phyloP scores from a whole-genome alignment of 106 monocot genomes.

The Dioscorea zingiberensis region DNA sequence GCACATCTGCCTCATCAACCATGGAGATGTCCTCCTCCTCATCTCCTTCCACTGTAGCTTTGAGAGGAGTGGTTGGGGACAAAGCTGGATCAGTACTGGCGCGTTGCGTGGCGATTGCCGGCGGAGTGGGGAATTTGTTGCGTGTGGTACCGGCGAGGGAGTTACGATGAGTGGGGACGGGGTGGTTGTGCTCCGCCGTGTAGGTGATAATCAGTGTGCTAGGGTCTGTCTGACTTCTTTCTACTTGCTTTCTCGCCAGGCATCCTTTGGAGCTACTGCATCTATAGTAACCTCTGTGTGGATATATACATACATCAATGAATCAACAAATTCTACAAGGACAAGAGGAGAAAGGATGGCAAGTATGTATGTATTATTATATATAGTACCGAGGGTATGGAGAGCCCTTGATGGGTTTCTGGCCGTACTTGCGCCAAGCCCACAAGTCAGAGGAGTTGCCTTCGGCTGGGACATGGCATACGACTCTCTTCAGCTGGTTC shows the following conservation, averaged over 20 bases:
- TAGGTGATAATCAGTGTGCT: slow-evolving; percentile 36
- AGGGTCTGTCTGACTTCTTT: slow-evolving; percentile 41
- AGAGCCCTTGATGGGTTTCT: slow-evolving; percentile 13
- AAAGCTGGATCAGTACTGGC: neutral
- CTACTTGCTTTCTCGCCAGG: slow-evolving; percentile 30
- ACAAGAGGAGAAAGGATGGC: neutral
- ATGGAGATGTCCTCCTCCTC: slow-evolving; percentile 10
- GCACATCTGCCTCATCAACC: slow-evolving; percentile 4
- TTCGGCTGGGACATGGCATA: slow-evolving; percentile 1
- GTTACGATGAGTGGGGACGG: slow-evolving; percentile 57
- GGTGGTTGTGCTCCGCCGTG: slow-evolving; percentile 63
- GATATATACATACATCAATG: too few species aligned
- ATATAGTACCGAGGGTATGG: slow-evolving; percentile 3
- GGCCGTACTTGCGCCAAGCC: slow-evolving; percentile 15
- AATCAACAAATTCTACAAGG: too few species aligned
- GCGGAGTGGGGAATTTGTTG: slow-evolving; percentile 9
- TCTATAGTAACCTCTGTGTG: slow-evolving; percentile 10
- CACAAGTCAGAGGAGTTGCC: slow-evolving; percentile 7
- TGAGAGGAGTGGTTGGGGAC: slow-evolving; percentile 20
- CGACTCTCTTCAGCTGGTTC: slow-evolving; percentile 6
- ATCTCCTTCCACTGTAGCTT: slow-evolving; percentile 1
- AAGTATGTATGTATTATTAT: neutral
- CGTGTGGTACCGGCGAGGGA: slow-evolving; percentile 79
- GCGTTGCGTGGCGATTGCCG: slow-evolving; percentile 1
- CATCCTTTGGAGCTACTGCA: slow-evolving; percentile 12